Percentiles rank a stretch among this genome's conserved stretches.
Conservation (phyloP, 2,329 filamentous ascomycete species). For the Aspergillus nomiae region DNA sequence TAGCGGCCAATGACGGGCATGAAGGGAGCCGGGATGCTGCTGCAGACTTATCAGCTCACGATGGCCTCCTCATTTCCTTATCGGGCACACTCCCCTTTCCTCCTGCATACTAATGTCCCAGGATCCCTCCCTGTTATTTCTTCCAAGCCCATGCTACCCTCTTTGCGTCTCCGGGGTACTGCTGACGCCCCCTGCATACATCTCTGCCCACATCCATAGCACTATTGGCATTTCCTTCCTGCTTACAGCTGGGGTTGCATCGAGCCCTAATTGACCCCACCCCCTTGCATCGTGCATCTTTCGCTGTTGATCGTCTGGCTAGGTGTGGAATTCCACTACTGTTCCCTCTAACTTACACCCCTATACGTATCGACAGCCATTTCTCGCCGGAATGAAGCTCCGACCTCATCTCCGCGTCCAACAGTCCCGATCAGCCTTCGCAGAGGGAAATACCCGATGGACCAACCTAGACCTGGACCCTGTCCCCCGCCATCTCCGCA, state of each 20-base stretch:
- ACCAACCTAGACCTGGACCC: slow-evolving; percentile 56
- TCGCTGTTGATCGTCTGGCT: not conserved
- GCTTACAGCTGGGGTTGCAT: not conserved
- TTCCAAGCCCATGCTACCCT: not conserved
- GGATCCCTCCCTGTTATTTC: not conserved
- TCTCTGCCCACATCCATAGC: not conserved
- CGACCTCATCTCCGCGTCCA: slow-evolving; percentile 42
- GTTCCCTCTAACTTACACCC: not conserved
- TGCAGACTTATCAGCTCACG: not conserved
- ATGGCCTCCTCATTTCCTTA: not conserved
- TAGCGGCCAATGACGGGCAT: not conserved
- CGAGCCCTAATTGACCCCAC: not conserved
- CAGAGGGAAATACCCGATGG: slow-evolving; percentile 46
- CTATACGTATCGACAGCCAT: no score
- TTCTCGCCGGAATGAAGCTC: not conserved
- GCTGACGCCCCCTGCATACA: not conserved
- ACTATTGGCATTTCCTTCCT: not conserved
- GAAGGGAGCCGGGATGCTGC: not conserved
- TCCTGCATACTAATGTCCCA: not conserved
- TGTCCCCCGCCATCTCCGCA: slow-evolving; percentile 44
- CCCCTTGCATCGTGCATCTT: not conserved
- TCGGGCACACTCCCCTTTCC: not conserved
- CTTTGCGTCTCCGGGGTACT: not conserved
- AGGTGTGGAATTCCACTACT: not conserved
- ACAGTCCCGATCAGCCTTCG: slow-evolving; percentile 50